Base-by-base conservation (phyloP, 2,329 filamentous ascomycete genomes). In the Colletotrichum sp. region DNA sequence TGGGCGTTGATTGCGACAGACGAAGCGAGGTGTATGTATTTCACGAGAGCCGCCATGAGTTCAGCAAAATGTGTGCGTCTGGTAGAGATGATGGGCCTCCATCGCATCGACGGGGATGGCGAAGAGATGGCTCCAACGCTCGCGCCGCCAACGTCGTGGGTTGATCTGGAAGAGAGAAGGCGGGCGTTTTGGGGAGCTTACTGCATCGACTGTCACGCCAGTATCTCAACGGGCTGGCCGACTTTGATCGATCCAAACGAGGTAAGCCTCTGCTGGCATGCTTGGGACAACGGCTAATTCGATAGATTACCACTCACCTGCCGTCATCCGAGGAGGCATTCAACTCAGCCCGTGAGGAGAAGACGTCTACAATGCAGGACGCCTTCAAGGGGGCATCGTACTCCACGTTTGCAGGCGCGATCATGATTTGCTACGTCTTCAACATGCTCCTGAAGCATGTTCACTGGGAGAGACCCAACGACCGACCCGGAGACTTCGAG, bases 171-270 rank as follows among this genome's bases (percentile, higher is more conserved):
- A 73, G 96, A 98, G 82, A 89, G 96, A 66, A 89, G 96, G 72
- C 89, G 96, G 76, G 92, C 94, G 0, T 98, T 98, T 78, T 98
- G 96, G 96, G 90, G 93, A 76, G 89, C 92, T 1, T 98, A 96
- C 79, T 93, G 92, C 77, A 89, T 94, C 55, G 96, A 98, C 81
- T 90, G 94, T 31, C 97, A 97, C 83, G 93, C 94, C 4, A 95
- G 93, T 78, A 94, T 98, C 66, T 95, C 95, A 15, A 98, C 95
- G 6, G 96, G 96, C 4, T 98, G 96, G 96, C 95, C 96, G 0
- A 93, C 94, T 86, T 86, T 92, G 31, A 92, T 98, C 55, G 92
- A 97, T 76, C 89, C 94, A 72, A 87, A 87, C 79, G 94, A 98
- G 76, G 90, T 72, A 66, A 21, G 34, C 21, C 18, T 51, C 3